Percentiles rank a stretch among this genome's conserved stretches.
These are phyloP conservation scores for Scutellaria barbata DNA, from an alignment of 257 asterid species.

Conservation along the genomic window DNA sequence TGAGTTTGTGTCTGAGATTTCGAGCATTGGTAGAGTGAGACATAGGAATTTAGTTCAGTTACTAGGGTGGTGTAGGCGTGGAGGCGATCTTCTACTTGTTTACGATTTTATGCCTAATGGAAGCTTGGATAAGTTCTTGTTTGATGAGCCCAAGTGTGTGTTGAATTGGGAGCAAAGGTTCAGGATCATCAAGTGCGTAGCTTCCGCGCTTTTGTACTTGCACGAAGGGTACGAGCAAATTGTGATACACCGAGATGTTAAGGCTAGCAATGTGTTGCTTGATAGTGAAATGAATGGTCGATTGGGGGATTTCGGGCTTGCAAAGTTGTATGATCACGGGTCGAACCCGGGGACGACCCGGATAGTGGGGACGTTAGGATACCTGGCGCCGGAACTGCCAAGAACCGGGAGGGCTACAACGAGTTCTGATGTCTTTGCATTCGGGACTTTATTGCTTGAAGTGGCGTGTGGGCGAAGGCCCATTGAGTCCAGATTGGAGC, in stretches of 20 bases:
- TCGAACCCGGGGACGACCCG: constrained; percentile 61
- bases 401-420: constrained; percentile 64
- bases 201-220: constrained; percentile 62
- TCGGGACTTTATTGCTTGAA: constrained; percentile 62
- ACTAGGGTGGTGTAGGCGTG: constrained; percentile 75
- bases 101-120: constrained; percentile 83
- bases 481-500: constrained; percentile 44
- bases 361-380: constrained; percentile 72
- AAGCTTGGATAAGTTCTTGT: constrained; percentile 62
- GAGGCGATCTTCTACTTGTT: constrained; percentile 62
- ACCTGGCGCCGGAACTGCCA: constrained; percentile 67
- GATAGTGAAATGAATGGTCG: constrained; percentile 60
- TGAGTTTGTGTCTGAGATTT: constrained; percentile 71
- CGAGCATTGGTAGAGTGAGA: constrained; percentile 67
- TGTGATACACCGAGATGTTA: constrained; percentile 66
- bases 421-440: constrained; percentile 60
- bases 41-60: constrained; percentile 75
- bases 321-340: constrained; percentile 64
- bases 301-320: constrained; percentile 72
- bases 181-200: constrained; percentile 69
- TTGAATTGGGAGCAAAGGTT: constrained; percentile 68
- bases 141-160: constrained; percentile 42
- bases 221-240: constrained; percentile 75
- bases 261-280: constrained; percentile 69
- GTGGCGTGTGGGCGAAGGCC: constrained; percentile 67